A percentile compares a stretch with the other conserved stretches of the same genome.
Conservation (phyloP, 2,329 filamentous ascomycete genomes). For the Fusarium nisikadoi region DNA sequence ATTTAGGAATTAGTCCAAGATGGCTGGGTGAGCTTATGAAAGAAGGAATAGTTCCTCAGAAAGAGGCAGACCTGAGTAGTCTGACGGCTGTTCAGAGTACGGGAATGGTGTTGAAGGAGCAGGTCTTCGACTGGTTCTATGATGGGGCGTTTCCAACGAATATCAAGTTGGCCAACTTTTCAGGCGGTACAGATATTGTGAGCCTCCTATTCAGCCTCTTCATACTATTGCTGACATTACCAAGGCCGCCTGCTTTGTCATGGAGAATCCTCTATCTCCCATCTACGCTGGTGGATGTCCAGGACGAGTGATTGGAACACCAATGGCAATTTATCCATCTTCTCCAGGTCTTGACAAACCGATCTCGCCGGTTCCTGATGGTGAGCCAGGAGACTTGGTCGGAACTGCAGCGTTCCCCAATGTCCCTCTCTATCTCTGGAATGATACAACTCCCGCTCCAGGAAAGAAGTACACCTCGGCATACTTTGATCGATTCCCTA, state of each 20-base stretch:
- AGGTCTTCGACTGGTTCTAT: slow-evolving; percentile 83
- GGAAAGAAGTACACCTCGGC: slow-evolving; percentile 68
- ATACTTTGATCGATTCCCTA: slow-evolving; percentile 70
- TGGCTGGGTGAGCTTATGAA: slow-evolving; percentile 81
- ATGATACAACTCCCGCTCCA: slow-evolving; percentile 59
- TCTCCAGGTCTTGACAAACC: slow-evolving; percentile 56
- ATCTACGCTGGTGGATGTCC: slow-evolving; percentile 68
- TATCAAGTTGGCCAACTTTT: slow-evolving; percentile 78
- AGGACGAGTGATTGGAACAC: slow-evolving; percentile 60
- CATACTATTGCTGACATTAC: neutral
- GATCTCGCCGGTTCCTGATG: slow-evolving; percentile 60
- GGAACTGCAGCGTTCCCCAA: slow-evolving; percentile 78
- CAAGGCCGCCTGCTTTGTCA: slow-evolving; percentile 67
- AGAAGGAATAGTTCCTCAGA: slow-evolving; percentile 68
- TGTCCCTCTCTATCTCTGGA: slow-evolving; percentile 75
- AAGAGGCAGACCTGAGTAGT: slow-evolving; percentile 69
- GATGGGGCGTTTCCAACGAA: slow-evolving; percentile 74
- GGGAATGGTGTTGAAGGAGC: slow-evolving; percentile 83
- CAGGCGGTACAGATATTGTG: slow-evolving; percentile 81
- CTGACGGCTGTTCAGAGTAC: slow-evolving; percentile 75
- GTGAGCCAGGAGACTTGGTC: slow-evolving; percentile 80
- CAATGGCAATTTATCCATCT: slow-evolving; percentile 68
- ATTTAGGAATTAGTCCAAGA: slow-evolving; percentile 79
- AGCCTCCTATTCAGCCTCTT: slow-evolving; percentile 37
- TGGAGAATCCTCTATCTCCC: slow-evolving; percentile 75